Percentiles rank a stretch among this genome's conserved stretches.
Conservation (phyloP, 2,329 filamentous ascomycete genomes). For the Botrytis fragariae region DNA sequence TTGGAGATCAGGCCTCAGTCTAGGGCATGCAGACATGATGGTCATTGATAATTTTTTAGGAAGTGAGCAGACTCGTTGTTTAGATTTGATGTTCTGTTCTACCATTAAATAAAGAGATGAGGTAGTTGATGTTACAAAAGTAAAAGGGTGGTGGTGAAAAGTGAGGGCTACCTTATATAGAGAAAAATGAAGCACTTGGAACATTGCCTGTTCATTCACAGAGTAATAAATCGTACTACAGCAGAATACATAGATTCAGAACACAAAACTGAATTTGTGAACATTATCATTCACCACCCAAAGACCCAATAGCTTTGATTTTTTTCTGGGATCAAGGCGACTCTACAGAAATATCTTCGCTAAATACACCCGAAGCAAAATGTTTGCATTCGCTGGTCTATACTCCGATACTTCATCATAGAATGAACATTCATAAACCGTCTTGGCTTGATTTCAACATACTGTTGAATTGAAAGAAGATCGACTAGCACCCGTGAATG, state of each 20-base stretch:
- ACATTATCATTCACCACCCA: accelerated
- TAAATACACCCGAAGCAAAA: background rate
- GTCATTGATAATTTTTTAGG: too few relatives aligned
- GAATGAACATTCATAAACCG: background rate
- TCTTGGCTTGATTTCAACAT: background rate
- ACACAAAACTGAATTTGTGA: accelerated
- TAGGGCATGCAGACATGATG: background rate
- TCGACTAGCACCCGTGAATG: background rate
- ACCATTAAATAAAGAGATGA: background rate
- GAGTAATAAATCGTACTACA: too few relatives aligned
- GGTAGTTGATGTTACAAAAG: too few relatives aligned
- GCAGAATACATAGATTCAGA: background rate
- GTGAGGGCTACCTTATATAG: background rate
- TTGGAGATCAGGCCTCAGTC: background rate
- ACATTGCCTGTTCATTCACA: background rate
- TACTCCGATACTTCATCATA: background rate
- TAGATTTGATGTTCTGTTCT: background rate
- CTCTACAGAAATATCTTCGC: accelerated
- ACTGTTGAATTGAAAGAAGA: background rate
- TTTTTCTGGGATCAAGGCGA: background rate
- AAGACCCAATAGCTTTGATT: background rate
- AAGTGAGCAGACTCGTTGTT: background rate
- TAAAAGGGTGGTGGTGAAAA: background rate
- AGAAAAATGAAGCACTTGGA: background rate
- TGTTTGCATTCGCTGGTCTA: background rate